Evolutionary conservation across 202 grass and related monocot genomes (phyloP).

Genomic region (Hordeum pubiflorum): DNA sequence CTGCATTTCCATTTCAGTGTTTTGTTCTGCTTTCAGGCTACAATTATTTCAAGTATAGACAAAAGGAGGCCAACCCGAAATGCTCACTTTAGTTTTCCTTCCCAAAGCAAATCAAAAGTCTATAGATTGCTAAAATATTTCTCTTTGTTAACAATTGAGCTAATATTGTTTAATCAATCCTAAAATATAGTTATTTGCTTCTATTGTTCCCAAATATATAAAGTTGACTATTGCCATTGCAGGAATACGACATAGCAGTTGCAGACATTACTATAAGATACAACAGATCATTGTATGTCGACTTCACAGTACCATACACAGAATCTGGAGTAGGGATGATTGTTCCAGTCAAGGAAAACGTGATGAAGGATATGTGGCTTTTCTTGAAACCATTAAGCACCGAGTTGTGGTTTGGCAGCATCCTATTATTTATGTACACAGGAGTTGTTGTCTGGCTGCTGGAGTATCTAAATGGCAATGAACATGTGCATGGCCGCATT

Average conservation of each 20-base stretch:
- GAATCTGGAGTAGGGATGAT: conserved; percentile 51
- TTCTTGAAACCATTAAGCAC: conserved; percentile 38
- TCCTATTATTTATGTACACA: conserved; percentile 30
- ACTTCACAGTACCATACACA: conserved; percentile 43
- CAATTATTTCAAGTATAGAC: not conserved
- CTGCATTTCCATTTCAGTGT: not conserved
- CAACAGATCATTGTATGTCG: conserved; percentile 28
- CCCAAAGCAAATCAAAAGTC: not conserved
- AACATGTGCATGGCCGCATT: conserved; percentile 15
- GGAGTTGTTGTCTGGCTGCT: conserved; percentile 28
- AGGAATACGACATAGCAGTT: conserved; percentile 43
- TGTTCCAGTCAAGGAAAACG: conserved; percentile 32
- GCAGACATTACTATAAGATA: conserved; percentile 49
- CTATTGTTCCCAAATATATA: not conserved
- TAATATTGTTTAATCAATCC: not conserved
- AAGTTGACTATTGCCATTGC: not conserved
- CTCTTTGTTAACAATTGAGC: not conserved
- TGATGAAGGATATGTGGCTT: conserved; percentile 31
- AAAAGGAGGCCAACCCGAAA: not conserved
- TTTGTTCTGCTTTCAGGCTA: not conserved
- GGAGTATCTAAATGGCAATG: conserved; percentile 28
- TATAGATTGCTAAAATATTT: not conserved
- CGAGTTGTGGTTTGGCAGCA: conserved; percentile 32
- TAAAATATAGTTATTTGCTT: not conserved
- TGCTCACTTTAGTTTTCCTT: not conserved